phyloP scores from a whole-genome alignment of 768 basidiomycete genomes.

The Kwoniella shandongensis region DNA sequence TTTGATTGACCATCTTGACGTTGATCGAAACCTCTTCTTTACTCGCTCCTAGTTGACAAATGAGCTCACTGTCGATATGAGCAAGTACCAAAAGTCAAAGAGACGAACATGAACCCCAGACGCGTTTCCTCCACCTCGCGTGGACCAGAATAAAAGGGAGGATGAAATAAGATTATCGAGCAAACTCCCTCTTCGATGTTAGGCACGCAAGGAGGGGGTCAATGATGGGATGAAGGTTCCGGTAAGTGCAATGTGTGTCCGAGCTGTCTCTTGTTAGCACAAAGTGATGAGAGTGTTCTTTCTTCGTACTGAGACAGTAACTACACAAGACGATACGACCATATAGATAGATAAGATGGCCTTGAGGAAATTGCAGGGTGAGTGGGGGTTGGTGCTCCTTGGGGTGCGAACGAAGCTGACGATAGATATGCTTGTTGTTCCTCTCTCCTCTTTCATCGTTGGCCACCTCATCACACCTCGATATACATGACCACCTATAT shows the following conservation, averaged over 20 bases:
- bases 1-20: slow-evolving; percentile 36
- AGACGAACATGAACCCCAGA: slow-evolving; percentile 12
- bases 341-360: slow-evolving; percentile 26
- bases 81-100: not conserved
- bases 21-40: not conserved
- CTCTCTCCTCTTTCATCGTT: not conserved
- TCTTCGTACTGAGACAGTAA: not conserved
- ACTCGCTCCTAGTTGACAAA: not conserved
- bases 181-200: not conserved
- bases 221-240: no score
- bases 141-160: not conserved
- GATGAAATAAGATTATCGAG: not conserved
- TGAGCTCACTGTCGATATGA: not conserved
- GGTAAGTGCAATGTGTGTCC: no score
- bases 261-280: no score
- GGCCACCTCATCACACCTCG: not conserved
- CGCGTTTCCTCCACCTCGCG: slow-evolving; percentile 24
- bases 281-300: not conserved
- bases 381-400: not conserved
- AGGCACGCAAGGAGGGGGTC: not conserved
- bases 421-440: slow-evolving; percentile 5
- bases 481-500: not conserved
- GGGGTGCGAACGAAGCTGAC: not conserved
- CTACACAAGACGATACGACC: no score
- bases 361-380: slow-evolving; percentile 43